phyloP scores from a whole-genome alignment of 2,329 filamentous ascomycete species.

The Ascochyta clinopodiicola region DNA sequence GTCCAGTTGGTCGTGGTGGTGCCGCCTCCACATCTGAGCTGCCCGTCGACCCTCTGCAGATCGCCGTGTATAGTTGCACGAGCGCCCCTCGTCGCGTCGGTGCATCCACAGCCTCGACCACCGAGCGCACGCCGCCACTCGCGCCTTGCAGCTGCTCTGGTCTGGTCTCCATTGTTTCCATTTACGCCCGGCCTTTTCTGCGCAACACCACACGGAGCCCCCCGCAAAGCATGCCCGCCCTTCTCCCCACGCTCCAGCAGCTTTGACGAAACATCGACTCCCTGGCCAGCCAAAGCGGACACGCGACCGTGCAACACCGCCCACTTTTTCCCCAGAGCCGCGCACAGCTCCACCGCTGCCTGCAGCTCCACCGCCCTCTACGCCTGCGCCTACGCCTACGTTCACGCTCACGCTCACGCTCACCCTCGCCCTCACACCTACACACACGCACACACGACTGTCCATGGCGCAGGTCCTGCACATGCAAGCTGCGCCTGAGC shows the following conservation, averaged over 20 bases:
- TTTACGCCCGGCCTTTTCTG: no score
- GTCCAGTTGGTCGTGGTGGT: conserved; percentile 6
- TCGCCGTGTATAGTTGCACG: conserved; percentile 14
- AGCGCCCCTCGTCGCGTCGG: conserved; percentile 5
- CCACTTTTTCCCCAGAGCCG: conserved; percentile 14
- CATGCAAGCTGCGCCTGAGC: conserved; percentile 47
- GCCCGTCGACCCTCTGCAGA: conserved; percentile 10
- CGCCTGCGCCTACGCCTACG: background rate
- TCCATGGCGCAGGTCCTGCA: conserved; percentile 47
- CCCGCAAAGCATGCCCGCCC: conserved; percentile 9
- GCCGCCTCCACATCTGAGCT: conserved; percentile 5
- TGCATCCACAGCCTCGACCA: background rate
- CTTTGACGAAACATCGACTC: conserved; percentile 5
- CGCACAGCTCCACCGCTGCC: background rate
- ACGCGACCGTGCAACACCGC: conserved; percentile 16
- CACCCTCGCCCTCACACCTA: no score
- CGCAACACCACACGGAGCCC: no score
- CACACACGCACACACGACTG: conserved; percentile 9
- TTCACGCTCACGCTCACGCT: no score
- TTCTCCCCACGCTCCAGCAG: conserved; percentile 13
- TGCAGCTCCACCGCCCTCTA: background rate
- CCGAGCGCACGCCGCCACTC: background rate
- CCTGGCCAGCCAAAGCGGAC: conserved; percentile 8
- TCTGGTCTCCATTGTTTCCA: background rate
- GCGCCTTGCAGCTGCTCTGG: background rate